Conservation (phyloP, 176 grass and related monocot species). For the Stipa capillata region DNA sequence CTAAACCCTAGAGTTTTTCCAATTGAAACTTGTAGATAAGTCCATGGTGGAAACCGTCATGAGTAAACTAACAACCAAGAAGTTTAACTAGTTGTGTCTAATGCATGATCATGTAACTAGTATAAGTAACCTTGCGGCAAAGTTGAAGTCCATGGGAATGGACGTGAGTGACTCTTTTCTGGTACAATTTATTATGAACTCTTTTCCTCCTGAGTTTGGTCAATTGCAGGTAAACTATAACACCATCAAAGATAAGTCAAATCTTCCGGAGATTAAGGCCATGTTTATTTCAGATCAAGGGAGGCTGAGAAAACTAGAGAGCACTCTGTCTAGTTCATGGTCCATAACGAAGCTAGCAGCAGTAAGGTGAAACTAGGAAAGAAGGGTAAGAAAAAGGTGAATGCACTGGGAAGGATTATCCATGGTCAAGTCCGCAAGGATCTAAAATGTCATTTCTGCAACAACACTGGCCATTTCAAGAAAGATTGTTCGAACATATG, state of each 20-base stretch:
- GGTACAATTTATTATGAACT: not conserved
- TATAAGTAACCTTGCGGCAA: not conserved
- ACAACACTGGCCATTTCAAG: not conserved
- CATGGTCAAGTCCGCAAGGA: not conserved
- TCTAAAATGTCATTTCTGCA: not conserved
- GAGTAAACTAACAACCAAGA: not conserved
- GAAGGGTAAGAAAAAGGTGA: not conserved
- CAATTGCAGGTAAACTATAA: constrained; percentile 5
- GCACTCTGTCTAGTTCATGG: not conserved
- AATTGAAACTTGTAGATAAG: not conserved
- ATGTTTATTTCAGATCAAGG: not conserved
- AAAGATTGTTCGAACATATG: not conserved
- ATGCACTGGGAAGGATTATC: not conserved
- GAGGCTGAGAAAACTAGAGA: not conserved
- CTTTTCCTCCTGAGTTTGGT: not conserved
- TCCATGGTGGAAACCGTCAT: not conserved
- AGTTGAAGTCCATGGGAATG: not conserved
- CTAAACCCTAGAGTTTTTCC: not conserved
- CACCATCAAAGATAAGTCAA: constrained; percentile 5
- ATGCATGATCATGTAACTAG: not conserved
- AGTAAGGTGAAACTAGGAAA: not conserved
- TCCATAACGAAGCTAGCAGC: not conserved
- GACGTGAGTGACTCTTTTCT: not conserved
- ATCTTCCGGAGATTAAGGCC: not conserved
- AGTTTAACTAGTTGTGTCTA: not conserved